Conservation (phyloP, 2,329 filamentous ascomycete species). For the Penicillium brasilianum region DNA sequence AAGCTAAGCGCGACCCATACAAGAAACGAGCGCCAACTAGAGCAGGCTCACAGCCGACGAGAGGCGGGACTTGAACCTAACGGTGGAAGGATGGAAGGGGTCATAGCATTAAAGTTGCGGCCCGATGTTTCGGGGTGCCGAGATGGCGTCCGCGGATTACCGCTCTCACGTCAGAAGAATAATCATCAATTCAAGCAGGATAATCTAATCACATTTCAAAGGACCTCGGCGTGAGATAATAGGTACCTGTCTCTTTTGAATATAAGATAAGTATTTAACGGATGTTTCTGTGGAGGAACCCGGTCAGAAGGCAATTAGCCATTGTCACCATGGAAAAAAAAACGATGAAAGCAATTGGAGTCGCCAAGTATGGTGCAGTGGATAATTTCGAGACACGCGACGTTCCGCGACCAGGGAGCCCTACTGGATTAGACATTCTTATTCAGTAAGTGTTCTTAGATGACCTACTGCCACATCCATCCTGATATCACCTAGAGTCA, state of each 20-base stretch:
- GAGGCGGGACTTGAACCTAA: not conserved
- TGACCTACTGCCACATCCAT: not conserved
- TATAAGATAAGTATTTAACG: not conserved
- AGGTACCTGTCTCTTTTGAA: not conserved
- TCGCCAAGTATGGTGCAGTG: conserved; percentile 25
- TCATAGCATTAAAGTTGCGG: not conserved
- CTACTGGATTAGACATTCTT: conserved; percentile 42
- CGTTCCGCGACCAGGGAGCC: conserved; percentile 34
- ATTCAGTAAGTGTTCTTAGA: conserved; percentile 33
- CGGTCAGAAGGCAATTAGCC: not conserved
- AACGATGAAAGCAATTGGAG: conserved; percentile 18
- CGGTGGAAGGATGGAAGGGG: not conserved
- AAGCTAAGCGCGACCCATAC: not conserved
- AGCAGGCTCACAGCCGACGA: not conserved
- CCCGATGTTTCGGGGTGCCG: not conserved
- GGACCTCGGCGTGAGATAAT: not conserved
- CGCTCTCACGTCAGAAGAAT: not conserved
- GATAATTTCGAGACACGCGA: conserved; percentile 24
- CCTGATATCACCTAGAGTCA: conserved; percentile 32
- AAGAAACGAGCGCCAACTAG: not conserved
- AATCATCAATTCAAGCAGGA: not conserved
- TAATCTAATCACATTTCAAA: not conserved
- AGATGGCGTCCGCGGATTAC: not conserved
- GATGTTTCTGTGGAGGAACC: not conserved
- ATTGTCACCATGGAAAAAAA: conserved; percentile 9